These are phyloP conservation scores for Dalbergia oliveri DNA, from an alignment of 306 rosid species.

Conservation along the genomic window DNA sequence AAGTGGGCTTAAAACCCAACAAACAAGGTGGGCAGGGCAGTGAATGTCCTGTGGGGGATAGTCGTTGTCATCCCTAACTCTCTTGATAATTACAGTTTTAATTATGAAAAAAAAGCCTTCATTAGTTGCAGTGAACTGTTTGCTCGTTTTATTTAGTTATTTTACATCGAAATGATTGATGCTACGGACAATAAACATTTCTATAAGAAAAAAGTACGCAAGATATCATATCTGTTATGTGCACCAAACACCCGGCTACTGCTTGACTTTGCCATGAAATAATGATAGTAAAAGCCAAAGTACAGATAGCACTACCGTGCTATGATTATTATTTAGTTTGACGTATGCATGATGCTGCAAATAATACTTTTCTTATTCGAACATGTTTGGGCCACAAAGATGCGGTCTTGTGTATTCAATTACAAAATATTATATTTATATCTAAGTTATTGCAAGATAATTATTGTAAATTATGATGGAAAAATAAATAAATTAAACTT, in stretches of 20 bases:
- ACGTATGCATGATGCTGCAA: slow-evolving; percentile 30
- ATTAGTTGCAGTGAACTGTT: too few species aligned
- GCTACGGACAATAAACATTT: background rate
- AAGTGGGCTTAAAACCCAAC: too few species aligned
- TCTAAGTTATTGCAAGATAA: background rate
- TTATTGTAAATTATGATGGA: too few species aligned
- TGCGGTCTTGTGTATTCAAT: background rate
- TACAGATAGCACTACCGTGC: background rate
- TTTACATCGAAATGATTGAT: background rate
- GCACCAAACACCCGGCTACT: background rate
- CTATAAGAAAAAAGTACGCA: background rate
- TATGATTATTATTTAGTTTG: slow-evolving; percentile 1
- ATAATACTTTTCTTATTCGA: background rate
- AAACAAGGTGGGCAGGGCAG: too few species aligned
- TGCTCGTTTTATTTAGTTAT: too few species aligned
- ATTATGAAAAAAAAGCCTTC: too few species aligned
- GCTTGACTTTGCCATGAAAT: background rate
- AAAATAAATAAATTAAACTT: too few species aligned
- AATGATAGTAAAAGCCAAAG: background rate
- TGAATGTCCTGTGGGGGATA: too few species aligned
- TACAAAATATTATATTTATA: background rate
- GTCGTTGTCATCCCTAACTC: too few species aligned
- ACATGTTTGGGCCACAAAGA: background rate
- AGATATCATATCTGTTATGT: slow-evolving; percentile 1
- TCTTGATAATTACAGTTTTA: too few species aligned